Base-by-base conservation (phyloP, 1,139 yeast species). In the Casaregolazyma suthepensis region DNA sequence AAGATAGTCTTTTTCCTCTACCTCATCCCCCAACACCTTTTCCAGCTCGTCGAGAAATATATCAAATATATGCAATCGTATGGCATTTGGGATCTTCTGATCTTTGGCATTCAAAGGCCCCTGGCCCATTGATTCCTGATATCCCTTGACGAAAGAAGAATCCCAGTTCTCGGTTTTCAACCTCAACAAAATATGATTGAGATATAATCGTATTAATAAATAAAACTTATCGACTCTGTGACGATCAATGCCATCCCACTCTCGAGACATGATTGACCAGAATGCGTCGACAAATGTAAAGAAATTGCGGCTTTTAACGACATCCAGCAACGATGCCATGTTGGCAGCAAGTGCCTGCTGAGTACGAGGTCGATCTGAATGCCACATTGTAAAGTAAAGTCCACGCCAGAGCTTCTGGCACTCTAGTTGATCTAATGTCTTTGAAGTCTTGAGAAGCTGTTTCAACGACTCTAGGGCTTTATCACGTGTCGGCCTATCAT, bases 321-420 rank as follows among this genome's bases (percentile, higher is more conserved):
- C 52, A 35, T 52, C 52, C 56, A 78, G 79, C 49, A 93, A 73
- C 50, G 72, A 76, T 0, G 94, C 96, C 58, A 93, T 74, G 50
- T 81, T 82, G 52, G 78, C 81, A 2, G 96, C 96, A 46, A 93
- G 75, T 56, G 84, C 74, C 68, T 90, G 96, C 71, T 93, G 99
- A 29, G 96, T 94, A 61, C 85, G 77, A 31, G 96, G 95, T 63
- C 94, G 81, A 70, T 93, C 99, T 66, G 96, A 81, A 71, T 86
- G 89, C 99, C 99, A 93, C 96, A 93, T 88, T 29, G 83, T 66
- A 68, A 77, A 93, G 70, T 85, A 93, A 50, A 93, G 76, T 9
- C 98, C 99, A 70, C 87, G 89, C 97, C 98, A 93, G 56, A 93
- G 74, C 68, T 91, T 90, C 61, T 86, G 86, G 61, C 83, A 76